Evolutionary conservation across 108 stramenopile species (phyloP).

Genomic region (Nannochloropsis salina): DNA sequence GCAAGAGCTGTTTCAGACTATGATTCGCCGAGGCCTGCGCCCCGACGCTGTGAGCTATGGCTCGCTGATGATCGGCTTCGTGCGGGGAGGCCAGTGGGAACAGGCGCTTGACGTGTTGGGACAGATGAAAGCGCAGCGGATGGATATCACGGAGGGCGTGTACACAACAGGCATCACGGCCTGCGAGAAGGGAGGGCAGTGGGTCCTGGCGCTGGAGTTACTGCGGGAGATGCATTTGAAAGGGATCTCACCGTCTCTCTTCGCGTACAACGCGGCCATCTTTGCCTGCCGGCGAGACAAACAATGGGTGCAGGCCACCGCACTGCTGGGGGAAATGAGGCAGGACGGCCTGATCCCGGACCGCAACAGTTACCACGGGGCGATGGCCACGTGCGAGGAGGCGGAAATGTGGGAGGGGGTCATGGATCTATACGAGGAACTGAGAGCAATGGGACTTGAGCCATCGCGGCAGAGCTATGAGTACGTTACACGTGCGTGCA

Average conservation of each 20-base stretch:
- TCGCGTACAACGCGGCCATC: constrained; percentile 40
- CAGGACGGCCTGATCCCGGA: neutral
- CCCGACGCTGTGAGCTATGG: constrained; percentile 31
- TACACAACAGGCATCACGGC: constrained; percentile 31
- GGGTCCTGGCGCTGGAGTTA: constrained; percentile 30
- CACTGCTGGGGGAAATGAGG: constrained; percentile 29
- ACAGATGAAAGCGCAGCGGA: constrained; percentile 36
- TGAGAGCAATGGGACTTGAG: neutral
- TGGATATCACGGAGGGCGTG: constrained; percentile 23
- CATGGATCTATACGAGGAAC: constrained; percentile 15
- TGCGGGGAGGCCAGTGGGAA: constrained; percentile 34
- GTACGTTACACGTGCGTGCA: constrained; percentile 11
- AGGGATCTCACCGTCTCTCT: constrained; percentile 32
- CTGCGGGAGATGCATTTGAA: constrained; percentile 34
- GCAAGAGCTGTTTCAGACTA: constrained; percentile 28
- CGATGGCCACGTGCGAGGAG: constrained; percentile 6
- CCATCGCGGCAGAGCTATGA: constrained; percentile 19
- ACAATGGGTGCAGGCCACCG: constrained; percentile 45
- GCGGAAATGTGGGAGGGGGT: constrained; percentile 13
- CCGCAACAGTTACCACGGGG: constrained; percentile 10
- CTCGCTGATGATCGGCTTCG: constrained; percentile 20
- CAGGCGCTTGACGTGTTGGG: constrained; percentile 33
- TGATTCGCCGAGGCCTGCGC: constrained; percentile 23
- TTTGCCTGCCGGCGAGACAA: constrained; percentile 31
- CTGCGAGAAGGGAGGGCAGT: constrained; percentile 33